Conservation (phyloP, 306 rosid genomes). For the Carpinus fangiana region DNA sequence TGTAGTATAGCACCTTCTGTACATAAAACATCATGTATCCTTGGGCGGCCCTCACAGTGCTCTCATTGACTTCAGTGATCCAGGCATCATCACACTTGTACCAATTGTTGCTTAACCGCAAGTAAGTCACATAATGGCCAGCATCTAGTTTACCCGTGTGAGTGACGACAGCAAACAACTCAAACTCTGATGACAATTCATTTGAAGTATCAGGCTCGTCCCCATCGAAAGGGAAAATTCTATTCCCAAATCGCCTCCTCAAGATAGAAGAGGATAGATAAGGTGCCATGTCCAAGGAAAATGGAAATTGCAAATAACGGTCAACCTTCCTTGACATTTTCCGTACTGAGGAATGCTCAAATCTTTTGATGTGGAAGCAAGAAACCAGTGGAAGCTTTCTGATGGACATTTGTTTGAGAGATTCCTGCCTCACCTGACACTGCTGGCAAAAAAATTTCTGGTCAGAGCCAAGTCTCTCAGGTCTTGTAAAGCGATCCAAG, state of each 20-base stretch:
- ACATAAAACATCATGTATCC: conserved; percentile 96
- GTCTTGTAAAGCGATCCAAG: conserved; percentile 86
- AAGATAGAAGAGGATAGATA: conserved; percentile 85
- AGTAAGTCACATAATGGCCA: conserved; percentile 86
- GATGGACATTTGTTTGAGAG: conserved; percentile 93
- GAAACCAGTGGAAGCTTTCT: conserved; percentile 87
- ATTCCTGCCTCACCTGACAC: conserved; percentile 89
- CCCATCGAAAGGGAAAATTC: conserved; percentile 76
- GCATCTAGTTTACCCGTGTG: conserved; percentile 89
- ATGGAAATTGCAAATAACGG: conserved; percentile 83
- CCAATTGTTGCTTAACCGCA: conserved; percentile 81
- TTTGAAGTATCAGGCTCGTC: conserved; percentile 62
- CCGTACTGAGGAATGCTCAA: conserved; percentile 84
- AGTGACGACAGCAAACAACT: conserved; percentile 88
- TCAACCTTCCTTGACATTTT: conserved; percentile 91
- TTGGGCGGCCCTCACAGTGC: conserved; percentile 86
- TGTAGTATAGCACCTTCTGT: conserved; percentile 88
- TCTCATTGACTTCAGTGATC: conserved; percentile 85
- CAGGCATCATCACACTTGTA: conserved; percentile 95
- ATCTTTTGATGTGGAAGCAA: conserved; percentile 89
- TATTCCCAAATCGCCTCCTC: conserved; percentile 75
- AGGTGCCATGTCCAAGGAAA: conserved; percentile 85
- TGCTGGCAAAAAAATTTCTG: conserved; percentile 91
- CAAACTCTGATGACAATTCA: conserved; percentile 75
- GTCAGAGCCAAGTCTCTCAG: conserved; percentile 89